Evolutionary conservation across 352 stramenopile species (phyloP).

Genomic region (Elongisporangium undulatum): DNA sequence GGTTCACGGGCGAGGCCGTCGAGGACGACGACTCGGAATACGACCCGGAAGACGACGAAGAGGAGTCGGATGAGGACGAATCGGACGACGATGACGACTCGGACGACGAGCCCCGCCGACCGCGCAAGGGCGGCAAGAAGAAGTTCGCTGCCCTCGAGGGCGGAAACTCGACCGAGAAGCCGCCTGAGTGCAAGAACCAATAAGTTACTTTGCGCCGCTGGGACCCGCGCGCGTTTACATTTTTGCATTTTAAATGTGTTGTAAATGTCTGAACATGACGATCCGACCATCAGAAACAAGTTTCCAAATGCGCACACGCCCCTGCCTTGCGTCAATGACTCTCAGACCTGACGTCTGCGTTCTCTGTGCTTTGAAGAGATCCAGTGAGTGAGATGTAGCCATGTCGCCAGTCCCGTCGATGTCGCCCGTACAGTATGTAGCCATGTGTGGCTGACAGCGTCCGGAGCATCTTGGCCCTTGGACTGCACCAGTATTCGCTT

Average conservation of each 20-base stretch:
- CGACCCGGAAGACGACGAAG: slow-evolving; percentile 70
- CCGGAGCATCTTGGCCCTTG: background rate
- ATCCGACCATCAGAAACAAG: background rate
- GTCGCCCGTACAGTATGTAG: background rate
- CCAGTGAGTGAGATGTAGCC: background rate
- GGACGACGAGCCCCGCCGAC: slow-evolving; percentile 40
- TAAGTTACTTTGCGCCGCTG: slow-evolving; percentile 27
- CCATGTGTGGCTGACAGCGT: background rate
- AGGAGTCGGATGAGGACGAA: slow-evolving; percentile 52
- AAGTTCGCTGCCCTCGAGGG: slow-evolving; percentile 72
- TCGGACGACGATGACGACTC: slow-evolving; percentile 55
- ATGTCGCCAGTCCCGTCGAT: background rate
- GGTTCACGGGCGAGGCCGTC: slow-evolving; percentile 81
- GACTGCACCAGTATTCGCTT: background rate
- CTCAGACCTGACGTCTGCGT: no score
- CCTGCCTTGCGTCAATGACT: background rate
- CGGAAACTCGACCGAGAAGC: slow-evolving; percentile 70
- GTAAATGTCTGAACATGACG: background rate
- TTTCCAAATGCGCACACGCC: background rate
- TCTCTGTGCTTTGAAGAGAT: background rate
- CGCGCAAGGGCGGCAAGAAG: slow-evolving; percentile 54
- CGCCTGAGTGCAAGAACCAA: slow-evolving; percentile 89
- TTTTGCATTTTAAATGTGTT: slow-evolving; percentile 2
- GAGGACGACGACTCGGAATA: slow-evolving; percentile 81
- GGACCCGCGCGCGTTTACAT: background rate